Conservation (phyloP, 768 basidiomycete species). For the Agaricus sinodeliciosus region DNA sequence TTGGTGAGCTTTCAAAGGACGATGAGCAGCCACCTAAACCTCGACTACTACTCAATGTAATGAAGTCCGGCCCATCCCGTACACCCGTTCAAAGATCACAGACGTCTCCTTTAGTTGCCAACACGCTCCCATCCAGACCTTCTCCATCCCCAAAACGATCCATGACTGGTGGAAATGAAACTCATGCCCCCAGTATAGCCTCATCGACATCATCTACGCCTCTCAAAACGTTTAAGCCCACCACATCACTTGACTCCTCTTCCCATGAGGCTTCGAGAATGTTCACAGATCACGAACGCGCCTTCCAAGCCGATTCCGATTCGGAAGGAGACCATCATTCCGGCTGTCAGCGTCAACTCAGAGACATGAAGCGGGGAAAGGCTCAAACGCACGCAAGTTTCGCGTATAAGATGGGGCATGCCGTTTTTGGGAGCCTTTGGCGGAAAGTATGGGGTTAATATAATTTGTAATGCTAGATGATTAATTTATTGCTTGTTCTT, state of each 20-base stretch:
- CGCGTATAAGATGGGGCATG: slow-evolving; percentile 1
- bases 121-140: neutral
- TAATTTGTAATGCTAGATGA: too few species aligned
- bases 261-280: neutral
- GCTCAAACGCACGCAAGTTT: neutral
- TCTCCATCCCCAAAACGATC: neutral
- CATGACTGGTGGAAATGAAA: neutral
- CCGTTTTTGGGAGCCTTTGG: slow-evolving; percentile 6
- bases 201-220: neutral
- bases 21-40: neutral
- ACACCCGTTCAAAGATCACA: neutral
- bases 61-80: neutral
- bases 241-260: neutral
- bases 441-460: slow-evolving; percentile 3
- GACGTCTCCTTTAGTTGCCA: neutral
- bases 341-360: neutral
- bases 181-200: neutral
- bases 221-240: neutral
- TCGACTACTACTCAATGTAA: neutral
- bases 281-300: neutral
- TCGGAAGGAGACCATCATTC: neutral
- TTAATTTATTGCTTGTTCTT: too few species aligned
- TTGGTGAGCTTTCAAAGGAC: neutral
- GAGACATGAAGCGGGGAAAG: neutral
- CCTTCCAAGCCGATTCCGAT: slow-evolving; percentile 4